phyloP scores from a whole-genome alignment of 2,329 filamentous ascomycete genomes.

The Ascochyta fabae region DNA sequence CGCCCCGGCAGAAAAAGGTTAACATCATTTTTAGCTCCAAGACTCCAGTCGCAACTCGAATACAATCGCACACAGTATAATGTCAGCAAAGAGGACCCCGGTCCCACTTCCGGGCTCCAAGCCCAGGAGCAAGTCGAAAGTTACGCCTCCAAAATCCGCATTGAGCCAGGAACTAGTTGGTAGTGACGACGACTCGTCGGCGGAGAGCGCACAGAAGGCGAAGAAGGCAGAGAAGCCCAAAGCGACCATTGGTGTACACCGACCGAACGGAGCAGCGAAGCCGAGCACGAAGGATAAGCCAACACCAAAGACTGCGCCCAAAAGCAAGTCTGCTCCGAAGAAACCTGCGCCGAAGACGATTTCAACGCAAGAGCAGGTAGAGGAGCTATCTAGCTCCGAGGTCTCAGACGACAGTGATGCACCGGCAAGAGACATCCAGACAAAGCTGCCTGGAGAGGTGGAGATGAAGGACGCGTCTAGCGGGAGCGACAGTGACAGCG shows the following conservation, averaged over 20 bases:
- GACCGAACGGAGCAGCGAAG: constrained; percentile 35
- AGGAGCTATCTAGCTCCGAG: constrained; percentile 36
- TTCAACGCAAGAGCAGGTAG: constrained; percentile 27
- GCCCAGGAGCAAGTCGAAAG: constrained; percentile 32
- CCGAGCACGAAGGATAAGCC: constrained; percentile 21
- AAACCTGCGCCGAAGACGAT: constrained; percentile 33
- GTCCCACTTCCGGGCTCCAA: constrained; percentile 44
- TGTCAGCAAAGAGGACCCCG: constrained; percentile 43
- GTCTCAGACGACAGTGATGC: constrained; percentile 32
- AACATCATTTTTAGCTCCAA: constrained; percentile 29
- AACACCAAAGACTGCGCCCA: constrained; percentile 20
- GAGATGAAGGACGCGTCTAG: constrained; percentile 18
- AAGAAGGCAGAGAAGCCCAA: constrained; percentile 30
- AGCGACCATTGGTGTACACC: constrained; percentile 41
- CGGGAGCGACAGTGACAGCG: constrained; percentile 25
- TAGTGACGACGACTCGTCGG: constrained; percentile 42
- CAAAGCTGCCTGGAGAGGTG: constrained; percentile 23
- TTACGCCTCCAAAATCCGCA: constrained; percentile 28
- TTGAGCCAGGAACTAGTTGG: constrained; percentile 47
- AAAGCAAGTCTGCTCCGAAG: constrained; percentile 20
- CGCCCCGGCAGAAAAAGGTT: constrained; percentile 40
- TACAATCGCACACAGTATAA: constrained; percentile 35
- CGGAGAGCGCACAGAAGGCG: constrained; percentile 25
- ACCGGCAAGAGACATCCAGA: constrained; percentile 23
- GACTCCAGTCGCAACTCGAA: constrained; percentile 20